Conservation (phyloP, 2,329 filamentous ascomycete genomes). For the Pyrenophora seminiperda region DNA sequence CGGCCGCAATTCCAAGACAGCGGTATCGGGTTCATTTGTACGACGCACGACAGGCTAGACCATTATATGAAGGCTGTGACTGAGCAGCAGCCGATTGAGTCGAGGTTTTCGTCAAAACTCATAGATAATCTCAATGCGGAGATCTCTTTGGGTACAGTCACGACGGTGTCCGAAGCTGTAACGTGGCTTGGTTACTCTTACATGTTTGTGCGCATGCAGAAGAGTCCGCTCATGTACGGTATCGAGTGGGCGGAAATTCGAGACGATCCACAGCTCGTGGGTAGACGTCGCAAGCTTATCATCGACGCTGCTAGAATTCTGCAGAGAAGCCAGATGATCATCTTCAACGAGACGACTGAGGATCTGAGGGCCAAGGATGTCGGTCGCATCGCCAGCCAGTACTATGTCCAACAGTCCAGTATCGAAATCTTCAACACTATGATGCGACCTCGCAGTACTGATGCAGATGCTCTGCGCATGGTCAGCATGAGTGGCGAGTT, state of each 20-base stretch:
- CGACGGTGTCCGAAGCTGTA: conserved; percentile 88
- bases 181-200: conserved; percentile 99
- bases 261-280: conserved; percentile 86
- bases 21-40: conserved; percentile 97
- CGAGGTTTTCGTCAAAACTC: conserved; percentile 89
- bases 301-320: conserved; percentile 86
- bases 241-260: conserved; percentile 92
- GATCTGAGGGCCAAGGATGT: conserved; percentile 94
- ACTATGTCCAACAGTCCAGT: conserved; percentile 90
- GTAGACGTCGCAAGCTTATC: conserved; percentile 81
- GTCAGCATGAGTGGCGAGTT: conserved; percentile 98
- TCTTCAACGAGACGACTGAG: conserved; percentile 93
- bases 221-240: conserved; percentile 88
- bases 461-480: conserved; percentile 94
- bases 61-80: conserved; percentile 94
- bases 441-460: conserved; percentile 84
- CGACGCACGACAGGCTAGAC: conserved; percentile 87
- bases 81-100: conserved; percentile 95
- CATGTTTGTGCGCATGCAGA: conserved; percentile 93
- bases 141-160: conserved; percentile 91
- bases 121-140: conserved; percentile 98
- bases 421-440: conserved; percentile 95
- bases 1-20: conserved; percentile 97
- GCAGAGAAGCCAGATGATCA: conserved; percentile 97
- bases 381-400: conserved; percentile 95